Evolutionary conservation across 2,329 filamentous ascomycete species (phyloP).

Genomic region (Nothomitra cinnamomea): DNA sequence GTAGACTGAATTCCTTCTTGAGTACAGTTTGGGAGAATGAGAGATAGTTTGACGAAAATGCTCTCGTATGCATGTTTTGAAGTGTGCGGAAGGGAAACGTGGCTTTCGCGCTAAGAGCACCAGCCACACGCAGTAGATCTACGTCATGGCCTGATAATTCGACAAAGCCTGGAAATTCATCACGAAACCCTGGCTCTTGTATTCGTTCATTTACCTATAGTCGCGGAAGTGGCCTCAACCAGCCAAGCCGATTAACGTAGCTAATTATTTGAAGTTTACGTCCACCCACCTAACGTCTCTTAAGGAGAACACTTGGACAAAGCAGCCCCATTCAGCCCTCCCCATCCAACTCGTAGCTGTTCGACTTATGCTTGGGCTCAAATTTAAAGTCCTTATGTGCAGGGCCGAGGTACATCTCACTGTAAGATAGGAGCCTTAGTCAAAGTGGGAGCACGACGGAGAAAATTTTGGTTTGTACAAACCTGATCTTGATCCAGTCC

Average conservation of each 20-base stretch:
- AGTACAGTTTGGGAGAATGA: background rate
- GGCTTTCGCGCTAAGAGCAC: background rate
- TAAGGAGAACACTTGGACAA: background rate
- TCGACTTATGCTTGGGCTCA: constrained; percentile 94
- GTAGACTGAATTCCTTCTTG: background rate
- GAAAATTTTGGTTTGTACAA: constrained; percentile 22
- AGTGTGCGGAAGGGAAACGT: background rate
- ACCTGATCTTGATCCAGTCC: constrained; percentile 99
- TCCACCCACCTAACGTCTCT: background rate
- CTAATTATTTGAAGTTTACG: no score
- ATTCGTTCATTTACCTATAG: background rate
- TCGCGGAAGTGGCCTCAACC: no score
- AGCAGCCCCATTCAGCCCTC: constrained; percentile 35
- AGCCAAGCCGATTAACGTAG: no score
- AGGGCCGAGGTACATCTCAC: constrained; percentile 94
- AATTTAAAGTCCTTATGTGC: constrained; percentile 84
- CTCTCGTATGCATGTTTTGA: background rate
- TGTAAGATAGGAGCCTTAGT: constrained; percentile 21
- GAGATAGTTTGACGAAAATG: background rate
- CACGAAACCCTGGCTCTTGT: background rate
- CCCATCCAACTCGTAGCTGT: constrained; percentile 69
- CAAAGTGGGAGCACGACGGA: background rate
- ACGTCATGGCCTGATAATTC: background rate
- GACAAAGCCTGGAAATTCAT: background rate
- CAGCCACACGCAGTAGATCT: background rate